These are phyloP conservation scores for Sphaerobolus stellatus DNA, from an alignment of 1,284 basidiomycete species.

Conservation along the genomic window DNA sequence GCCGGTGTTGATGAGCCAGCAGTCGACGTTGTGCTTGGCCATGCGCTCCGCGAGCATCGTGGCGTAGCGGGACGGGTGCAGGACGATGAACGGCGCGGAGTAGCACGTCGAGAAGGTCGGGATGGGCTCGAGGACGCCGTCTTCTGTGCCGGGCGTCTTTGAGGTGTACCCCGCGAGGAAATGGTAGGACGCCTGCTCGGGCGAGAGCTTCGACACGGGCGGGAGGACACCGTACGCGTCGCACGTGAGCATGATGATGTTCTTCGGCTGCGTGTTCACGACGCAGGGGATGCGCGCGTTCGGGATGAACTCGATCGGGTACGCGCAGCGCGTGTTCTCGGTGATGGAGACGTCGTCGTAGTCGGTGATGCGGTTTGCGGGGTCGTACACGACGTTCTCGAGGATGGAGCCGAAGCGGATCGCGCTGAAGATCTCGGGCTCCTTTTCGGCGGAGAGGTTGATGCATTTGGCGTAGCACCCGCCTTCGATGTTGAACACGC, in stretches of 20 bases:
- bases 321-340: conserved; percentile 98
- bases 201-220: conserved; percentile 89
- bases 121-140: conserved; percentile 96
- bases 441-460: conserved; percentile 94
- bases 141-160: conserved; percentile 97
- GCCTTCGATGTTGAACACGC: conserved; percentile 99
- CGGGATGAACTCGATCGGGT: conserved; percentile 95
- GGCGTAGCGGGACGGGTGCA: conserved; percentile 94
- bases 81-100: conserved; percentile 98
- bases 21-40: conserved; percentile 87
- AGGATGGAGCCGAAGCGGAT: conserved; percentile 96
- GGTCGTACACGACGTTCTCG: conserved; percentile 99
- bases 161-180: conserved; percentile 97
- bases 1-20: conserved; percentile 99
- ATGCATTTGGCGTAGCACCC: conserved; percentile 99
- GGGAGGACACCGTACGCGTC: conserved; percentile 98
- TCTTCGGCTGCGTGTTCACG: conserved; percentile 82
- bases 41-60: conserved; percentile 97
- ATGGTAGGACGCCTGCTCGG: conserved; percentile 97
- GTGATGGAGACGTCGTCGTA: conserved; percentile 97
- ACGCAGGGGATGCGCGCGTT: conserved; percentile 93
- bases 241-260: conserved; percentile 98
- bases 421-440: conserved; percentile 97
- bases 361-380: conserved; percentile 82
- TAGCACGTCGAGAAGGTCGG: conserved; percentile 99